Evolutionary conservation across 1,284 basidiomycete species (phyloP).

Genomic region (Phellopilus nigrolimitatus): DNA sequence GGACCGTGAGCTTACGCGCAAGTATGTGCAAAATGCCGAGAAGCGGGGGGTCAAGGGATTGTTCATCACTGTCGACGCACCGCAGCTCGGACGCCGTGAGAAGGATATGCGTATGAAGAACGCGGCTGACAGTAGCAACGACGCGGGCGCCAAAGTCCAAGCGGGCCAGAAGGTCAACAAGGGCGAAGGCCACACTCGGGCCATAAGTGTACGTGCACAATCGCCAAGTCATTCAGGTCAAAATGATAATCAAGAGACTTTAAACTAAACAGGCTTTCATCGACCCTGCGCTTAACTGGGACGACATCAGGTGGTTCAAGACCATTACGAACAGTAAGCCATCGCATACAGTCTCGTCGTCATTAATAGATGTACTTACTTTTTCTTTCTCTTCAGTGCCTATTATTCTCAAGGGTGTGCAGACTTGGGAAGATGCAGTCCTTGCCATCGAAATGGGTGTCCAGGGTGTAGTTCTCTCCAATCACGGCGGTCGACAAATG

Average conservation of each 20-base stretch:
- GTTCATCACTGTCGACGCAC: conserved; percentile 92
- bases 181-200: conserved; percentile 87
- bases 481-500: conserved; percentile 66
- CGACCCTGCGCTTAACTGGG: conserved; percentile 85
- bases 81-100: conserved; percentile 86
- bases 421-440: conserved; percentile 58
- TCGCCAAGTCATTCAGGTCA: no score
- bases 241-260: background rate
- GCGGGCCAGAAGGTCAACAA: conserved; percentile 68
- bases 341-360: background rate
- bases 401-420: conserved; percentile 50
- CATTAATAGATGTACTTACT: conserved; percentile 8
- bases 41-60: conserved; percentile 78
- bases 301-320: conserved; percentile 84
- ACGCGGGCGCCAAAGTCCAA: conserved; percentile 67
- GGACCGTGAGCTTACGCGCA: conserved; percentile 76
- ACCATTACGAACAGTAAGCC: conserved; percentile 63
- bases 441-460: conserved; percentile 61
- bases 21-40: conserved; percentile 82
- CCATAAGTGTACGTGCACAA: conserved; percentile 85
- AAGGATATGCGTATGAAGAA: conserved; percentile 97
- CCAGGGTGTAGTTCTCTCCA: conserved; percentile 61
- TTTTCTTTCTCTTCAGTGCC: conserved; percentile 34
- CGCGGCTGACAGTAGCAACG: conserved; percentile 41
- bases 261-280: conserved; percentile 71